Evolutionary conservation across 2,329 filamentous ascomycete species (phyloP), one percentile per base, ranked within the genome.

Genomic region (Helminthosporium solani): DNA sequence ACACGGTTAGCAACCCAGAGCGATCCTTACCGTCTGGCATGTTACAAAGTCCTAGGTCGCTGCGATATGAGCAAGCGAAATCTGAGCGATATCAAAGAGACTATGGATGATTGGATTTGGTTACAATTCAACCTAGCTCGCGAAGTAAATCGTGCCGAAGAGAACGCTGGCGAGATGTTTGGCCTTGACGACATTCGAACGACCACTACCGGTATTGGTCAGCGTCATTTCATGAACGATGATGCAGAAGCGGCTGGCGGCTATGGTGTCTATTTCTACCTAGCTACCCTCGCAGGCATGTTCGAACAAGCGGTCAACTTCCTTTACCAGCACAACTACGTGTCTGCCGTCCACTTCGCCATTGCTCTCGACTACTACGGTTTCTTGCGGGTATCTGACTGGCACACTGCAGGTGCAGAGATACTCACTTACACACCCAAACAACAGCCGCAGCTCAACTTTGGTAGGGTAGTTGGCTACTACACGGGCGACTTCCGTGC

Each of bases 401-500:
- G 90, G 53, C 81, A 83, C 58, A 81, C 82, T 7, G 83, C 66
- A 28, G 66, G 65, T 25, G 56, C 83, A 8, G 84, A 87, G 64
- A 88, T 95, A 59, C 72, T 86, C 39, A 80, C 79, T 8, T 81
- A 83, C 70, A 89, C 83, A 57, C 87, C 80, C 61, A 82, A 84
- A 57, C 80, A 82, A 53, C 78, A 83, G 53, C 80, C 90, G 4
- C 90, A 96, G 68, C 86, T 99, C 71, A 96, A 94, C 76, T 97
- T 97, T 72, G 91, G 89, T 35, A 86, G 88, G 48, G 88, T 97
- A 77, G 78, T 97, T 50, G 95, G 92, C 33, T 90, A 94, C 68
- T 99, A 99, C 75, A 99, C 95, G 3, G 83, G 87, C 43, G 91
- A 96, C 70, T 99, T 99, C 81, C 86, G 94, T 42, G 89, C 90